Conservation (phyloP, 1,284 basidiomycete genomes). For the Sporisorium iseilematis-ciliati region DNA sequence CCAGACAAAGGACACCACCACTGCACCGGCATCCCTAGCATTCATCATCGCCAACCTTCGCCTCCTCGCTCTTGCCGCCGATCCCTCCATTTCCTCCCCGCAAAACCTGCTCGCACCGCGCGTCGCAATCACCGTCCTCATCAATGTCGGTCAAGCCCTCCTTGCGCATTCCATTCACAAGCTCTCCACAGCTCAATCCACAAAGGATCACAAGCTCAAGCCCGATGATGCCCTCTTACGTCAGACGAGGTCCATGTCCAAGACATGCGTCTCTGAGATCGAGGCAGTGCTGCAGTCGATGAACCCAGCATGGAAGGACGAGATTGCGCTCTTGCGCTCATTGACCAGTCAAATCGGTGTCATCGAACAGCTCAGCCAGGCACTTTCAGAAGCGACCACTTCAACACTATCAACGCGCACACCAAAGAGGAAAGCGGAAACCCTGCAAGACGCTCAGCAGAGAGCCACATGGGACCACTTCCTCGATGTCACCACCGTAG, state of each 20-base stretch:
- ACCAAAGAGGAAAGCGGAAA: constrained; percentile 28
- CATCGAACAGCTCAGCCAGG: constrained; percentile 29
- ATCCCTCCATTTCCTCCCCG: constrained; percentile 24
- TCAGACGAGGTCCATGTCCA: constrained; percentile 14
- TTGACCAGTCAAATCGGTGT: constrained; percentile 43
- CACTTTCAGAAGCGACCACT: constrained; percentile 14
- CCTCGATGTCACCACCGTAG: constrained; percentile 22
- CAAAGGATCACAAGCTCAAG: constrained; percentile 23
- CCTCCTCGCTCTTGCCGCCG: constrained; percentile 34
- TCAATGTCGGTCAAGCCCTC: constrained; percentile 36
- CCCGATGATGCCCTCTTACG: constrained; percentile 4
- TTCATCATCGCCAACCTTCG: constrained; percentile 38
- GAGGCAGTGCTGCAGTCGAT: constrained; percentile 34
- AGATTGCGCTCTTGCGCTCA: constrained; percentile 43
- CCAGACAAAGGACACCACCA: constrained; percentile 4
- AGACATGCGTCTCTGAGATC: constrained; percentile 18
- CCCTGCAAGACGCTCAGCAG: constrained; percentile 27
- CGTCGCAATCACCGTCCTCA: constrained; percentile 45
- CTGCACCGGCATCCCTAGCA: constrained; percentile 16
- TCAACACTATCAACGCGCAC: constrained; percentile 1
- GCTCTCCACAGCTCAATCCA: constrained; percentile 13
- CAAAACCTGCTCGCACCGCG: constrained; percentile 48
- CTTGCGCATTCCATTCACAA: constrained; percentile 30
- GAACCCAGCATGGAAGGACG: constrained; percentile 52
- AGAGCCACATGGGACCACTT: constrained; percentile 48